These are phyloP conservation scores for Phalaenopsis hybrid DNA, from an alignment of 116 monocot species.

Conservation along the genomic window DNA sequence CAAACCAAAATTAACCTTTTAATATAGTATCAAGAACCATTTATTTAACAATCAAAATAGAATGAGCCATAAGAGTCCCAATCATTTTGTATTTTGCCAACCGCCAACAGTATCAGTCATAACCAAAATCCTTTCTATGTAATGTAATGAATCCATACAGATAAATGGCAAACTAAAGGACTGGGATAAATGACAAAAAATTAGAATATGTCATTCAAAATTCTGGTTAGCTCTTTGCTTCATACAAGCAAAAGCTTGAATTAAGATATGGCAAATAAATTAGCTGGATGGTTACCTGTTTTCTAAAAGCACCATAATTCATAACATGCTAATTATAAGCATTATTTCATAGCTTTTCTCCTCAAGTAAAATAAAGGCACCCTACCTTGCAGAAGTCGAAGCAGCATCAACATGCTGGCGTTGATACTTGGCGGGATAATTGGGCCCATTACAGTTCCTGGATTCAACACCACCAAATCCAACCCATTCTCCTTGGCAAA, in stretches of 20 bases:
- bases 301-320: neutral
- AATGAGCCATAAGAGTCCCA: neutral
- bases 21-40: neutral
- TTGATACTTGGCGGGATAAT: slow-evolving; percentile 63
- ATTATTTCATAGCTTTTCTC: neutral
- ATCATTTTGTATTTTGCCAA: neutral
- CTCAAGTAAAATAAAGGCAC: neutral
- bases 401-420: slow-evolving; percentile 72
- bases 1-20: neutral
- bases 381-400: slow-evolving; percentile 71
- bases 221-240: neutral
- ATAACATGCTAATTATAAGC: neutral
- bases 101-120: neutral
- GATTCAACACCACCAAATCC: slow-evolving; percentile 80
- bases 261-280: neutral
- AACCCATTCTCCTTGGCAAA: slow-evolving; percentile 66
- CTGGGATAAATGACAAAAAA: neutral
- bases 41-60: neutral
- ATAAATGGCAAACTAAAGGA: neutral
- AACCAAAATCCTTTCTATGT: neutral
- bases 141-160: neutral
- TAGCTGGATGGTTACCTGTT: neutral
- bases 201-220: neutral
- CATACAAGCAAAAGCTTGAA: neutral
- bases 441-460: slow-evolving; percentile 80